Conservation (phyloP, 2,329 filamentous ascomycete genomes). For the Monilinia fructicola region DNA sequence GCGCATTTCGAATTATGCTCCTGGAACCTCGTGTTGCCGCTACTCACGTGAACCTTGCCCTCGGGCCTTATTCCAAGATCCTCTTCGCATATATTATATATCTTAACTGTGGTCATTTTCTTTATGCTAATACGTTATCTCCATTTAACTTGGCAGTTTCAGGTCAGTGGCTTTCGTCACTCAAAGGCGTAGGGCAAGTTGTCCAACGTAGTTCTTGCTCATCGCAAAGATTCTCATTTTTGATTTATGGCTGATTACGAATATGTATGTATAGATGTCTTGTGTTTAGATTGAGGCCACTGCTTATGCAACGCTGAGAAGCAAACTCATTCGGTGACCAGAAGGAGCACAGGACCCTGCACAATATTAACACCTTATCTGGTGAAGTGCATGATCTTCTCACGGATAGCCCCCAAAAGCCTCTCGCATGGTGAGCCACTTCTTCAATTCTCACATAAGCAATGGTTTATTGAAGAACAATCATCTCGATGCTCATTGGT, state of each 20-base stretch:
- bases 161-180: no score
- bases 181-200: not conserved
- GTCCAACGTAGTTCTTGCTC: not conserved
- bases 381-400: not conserved
- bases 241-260: not conserved
- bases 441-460: not conserved
- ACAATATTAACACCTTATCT: not conserved
- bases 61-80: not conserved
- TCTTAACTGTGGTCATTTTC: not conserved
- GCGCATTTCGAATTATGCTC: not conserved
- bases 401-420: no score
- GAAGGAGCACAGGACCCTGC: not conserved
- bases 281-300: not conserved
- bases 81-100: not conserved
- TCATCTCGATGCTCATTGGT: not conserved
- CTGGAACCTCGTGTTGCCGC: not conserved
- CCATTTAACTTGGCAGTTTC: not conserved
- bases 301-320: rapidly evolving
- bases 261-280: not conserved
- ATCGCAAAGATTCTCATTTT: not conserved
- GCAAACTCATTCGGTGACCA: not conserved
- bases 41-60: not conserved
- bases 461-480: not conserved
- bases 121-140: not conserved
- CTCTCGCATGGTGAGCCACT: not conserved